Evolutionary conservation across 73 alveolate genomes (phyloP).

Genomic region (Paramecium bursaria): DNA sequence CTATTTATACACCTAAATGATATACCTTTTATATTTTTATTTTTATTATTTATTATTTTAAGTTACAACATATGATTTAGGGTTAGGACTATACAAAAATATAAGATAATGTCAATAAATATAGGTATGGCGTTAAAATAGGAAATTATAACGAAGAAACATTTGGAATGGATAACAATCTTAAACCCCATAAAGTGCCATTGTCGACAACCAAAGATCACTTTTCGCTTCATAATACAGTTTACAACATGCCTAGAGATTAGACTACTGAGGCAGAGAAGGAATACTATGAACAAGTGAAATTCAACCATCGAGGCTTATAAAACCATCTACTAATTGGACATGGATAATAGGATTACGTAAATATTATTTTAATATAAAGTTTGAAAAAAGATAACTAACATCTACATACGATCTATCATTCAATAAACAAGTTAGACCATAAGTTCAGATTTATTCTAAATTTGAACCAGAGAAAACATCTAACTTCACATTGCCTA

Average conservation of each 20-base stretch:
- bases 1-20: conserved; percentile 31
- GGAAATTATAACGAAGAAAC: conserved; percentile 69
- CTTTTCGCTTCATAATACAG: conserved; percentile 54
- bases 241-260: conserved; percentile 37
- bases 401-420: conserved; percentile 70
- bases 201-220: conserved; percentile 66
- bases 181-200: conserved; percentile 52
- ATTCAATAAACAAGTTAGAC: conserved; percentile 56
- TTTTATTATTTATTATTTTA: too few relatives aligned
- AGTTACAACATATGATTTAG: too few relatives aligned
- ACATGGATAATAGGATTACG: conserved; percentile 68
- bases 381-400: conserved; percentile 55
- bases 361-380: neutral
- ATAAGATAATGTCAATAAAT: conserved; percentile 69
- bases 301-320: conserved; percentile 61
- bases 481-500: neutral
- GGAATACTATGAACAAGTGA: conserved; percentile 58
- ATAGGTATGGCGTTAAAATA: conserved; percentile 68
- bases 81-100: conserved; percentile 60
- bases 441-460: conserved; percentile 63
- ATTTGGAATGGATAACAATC: conserved; percentile 61
- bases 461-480: conserved; percentile 66
- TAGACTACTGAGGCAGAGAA: conserved; percentile 54
- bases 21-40: too few relatives aligned
- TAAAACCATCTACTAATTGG: conserved; percentile 65